A percentile compares a stretch with the other conserved stretches of the same genome.
Evolutionary conservation across 1,284 basidiomycete species (phyloP).

Genomic region (Pseudozyma thailandica): DNA sequence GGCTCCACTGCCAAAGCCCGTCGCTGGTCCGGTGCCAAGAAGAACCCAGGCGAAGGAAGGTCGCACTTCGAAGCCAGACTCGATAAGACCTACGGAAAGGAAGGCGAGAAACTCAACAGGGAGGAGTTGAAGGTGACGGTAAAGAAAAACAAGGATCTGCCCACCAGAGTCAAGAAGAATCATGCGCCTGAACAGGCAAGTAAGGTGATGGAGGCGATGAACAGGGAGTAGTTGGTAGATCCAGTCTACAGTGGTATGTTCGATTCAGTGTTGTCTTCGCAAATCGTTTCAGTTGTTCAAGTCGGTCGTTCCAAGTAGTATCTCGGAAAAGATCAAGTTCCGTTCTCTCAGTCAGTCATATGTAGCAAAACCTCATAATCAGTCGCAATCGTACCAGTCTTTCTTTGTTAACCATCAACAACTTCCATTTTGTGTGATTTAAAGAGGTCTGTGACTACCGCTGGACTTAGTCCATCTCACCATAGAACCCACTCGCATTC

Average conservation of each 20-base stretch:
- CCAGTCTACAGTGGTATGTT: neutral
- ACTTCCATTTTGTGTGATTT: too few species aligned
- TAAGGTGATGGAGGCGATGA: slow-evolving; percentile 25
- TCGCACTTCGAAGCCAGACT: slow-evolving; percentile 31
- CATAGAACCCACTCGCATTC: slow-evolving; percentile 39
- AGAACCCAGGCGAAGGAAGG: slow-evolving; percentile 36
- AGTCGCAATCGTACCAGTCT: too few species aligned
- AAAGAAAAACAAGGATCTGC: slow-evolving; percentile 47
- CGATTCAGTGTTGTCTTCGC: neutral
- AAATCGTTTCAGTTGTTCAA: neutral
- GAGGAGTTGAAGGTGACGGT: slow-evolving; percentile 27
- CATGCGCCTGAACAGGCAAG: slow-evolving; percentile 34
- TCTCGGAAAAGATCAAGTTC: neutral
- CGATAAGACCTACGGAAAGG: neutral
- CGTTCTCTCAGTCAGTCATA: neutral
- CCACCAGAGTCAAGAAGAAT: slow-evolving; percentile 41
- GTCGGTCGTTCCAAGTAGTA: neutral
- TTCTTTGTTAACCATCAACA: too few species aligned
- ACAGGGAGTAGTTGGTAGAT: slow-evolving; percentile 4
- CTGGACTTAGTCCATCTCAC: slow-evolving; percentile 24
- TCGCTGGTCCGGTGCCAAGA: slow-evolving; percentile 40
- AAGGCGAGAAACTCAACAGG: slow-evolving; percentile 13
- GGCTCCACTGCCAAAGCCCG: slow-evolving; percentile 35
- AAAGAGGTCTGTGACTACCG: too few species aligned
- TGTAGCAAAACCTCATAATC: too few species aligned